Evolutionary conservation across 345 rosid species (phyloP), one percentile per base, ranked within the genome.

Genomic region (Turritis glabra): DNA sequence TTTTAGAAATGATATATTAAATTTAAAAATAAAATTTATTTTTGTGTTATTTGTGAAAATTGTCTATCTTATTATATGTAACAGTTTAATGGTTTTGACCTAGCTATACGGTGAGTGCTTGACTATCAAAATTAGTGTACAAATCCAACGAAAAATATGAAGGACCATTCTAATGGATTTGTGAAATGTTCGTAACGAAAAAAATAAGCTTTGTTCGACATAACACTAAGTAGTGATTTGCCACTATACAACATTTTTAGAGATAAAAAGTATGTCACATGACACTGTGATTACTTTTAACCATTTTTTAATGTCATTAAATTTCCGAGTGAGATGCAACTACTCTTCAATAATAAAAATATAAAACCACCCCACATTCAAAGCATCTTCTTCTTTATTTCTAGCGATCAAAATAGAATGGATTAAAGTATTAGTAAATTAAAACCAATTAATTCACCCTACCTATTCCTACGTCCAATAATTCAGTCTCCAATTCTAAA

Each of bases 381-480:
- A 74, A 74, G 72, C 66, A 74, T 74, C 72, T 74, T 74, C 72
- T 62, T 46, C 40, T 50, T 48, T 40, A 15, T 25, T 46, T 29
- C n/a, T 74, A 65, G 30, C 47, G 37, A 54, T 32, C n/a, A 73
- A 73, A 72, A 30, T 11, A 64, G 0, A 55, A 17, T 64, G 17
- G 35, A 64, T 44, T 74, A 74, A 43, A 64, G 43, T 46, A 64
- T 44, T 73, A 55, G 57, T 54, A 73, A 23, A 32, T 32, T 22
- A 54, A n/a, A 64, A 17, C 29, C 7, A 55, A 47, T 35, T 74
- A 56, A 44, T 56, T 65, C 59, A 65, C 78, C 72, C 78, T 56
- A 65, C 78, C 66, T 74, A 74, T 74, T 56, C 78, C 72, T 33
- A 54, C 23, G 22, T 65, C 15, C 58, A 74, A 74, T 74, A 74